Conservation (phyloP, 441 rosid genomes). For the Adansonia madagascariensis region DNA sequence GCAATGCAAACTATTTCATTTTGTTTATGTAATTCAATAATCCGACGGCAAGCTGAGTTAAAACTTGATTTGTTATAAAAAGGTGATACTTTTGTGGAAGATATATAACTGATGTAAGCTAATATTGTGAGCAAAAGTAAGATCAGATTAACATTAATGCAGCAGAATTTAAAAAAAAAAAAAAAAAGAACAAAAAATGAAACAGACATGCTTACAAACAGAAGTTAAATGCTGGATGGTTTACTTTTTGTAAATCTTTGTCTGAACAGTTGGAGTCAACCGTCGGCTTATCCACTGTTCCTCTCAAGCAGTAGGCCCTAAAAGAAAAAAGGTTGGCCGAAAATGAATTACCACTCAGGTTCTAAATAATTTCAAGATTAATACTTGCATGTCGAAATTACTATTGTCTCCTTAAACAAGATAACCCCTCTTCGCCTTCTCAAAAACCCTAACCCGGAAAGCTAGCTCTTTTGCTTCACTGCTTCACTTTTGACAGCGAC, state of each 20-base stretch:
- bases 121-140: neutral
- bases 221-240: neutral
- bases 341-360: neutral
- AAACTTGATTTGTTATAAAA: neutral
- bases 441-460: neutral
- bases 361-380: neutral
- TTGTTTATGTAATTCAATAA: no score
- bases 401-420: neutral
- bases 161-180: neutral
- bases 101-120: no score
- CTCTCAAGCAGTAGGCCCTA: neutral
- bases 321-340: neutral
- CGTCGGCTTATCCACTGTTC: neutral
- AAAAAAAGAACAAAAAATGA: neutral
- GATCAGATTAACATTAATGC: neutral
- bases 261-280: neutral
- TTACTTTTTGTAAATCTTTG: neutral
- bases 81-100: neutral
- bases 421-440: neutral
- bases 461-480: neutral
- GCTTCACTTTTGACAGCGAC: neutral
- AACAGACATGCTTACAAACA: neutral
- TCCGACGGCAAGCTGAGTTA: neutral
- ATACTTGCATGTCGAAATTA: neutral
- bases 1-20: neutral